These are phyloP conservation scores for Nakazawaea wickerhamii DNA, from an alignment of 805 yeast genomes.

Conservation along the genomic window DNA sequence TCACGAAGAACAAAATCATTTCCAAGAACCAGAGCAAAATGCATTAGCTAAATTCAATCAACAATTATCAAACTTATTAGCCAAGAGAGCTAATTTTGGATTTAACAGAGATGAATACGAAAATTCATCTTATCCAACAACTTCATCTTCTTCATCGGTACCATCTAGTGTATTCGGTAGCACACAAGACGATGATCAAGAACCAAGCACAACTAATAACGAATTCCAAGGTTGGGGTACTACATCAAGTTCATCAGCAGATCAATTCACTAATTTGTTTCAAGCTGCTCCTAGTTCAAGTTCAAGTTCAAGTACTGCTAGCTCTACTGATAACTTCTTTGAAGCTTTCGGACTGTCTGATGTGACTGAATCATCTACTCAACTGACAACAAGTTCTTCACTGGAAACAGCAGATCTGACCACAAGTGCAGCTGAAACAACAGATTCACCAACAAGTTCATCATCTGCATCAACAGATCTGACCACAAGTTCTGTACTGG, in stretches of 20 bases:
- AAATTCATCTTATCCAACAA: slow-evolving; percentile 5
- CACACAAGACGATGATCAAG: too few relatives aligned
- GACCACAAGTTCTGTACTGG: too few relatives aligned
- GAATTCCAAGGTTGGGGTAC: too few relatives aligned
- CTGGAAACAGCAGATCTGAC: neutral
- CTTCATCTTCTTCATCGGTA: slow-evolving; percentile 4
- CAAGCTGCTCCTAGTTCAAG: too few relatives aligned
- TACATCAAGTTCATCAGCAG: too few relatives aligned
- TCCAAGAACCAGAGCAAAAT: neutral
- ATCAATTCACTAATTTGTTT: too few relatives aligned
- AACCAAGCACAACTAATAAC: too few relatives aligned
- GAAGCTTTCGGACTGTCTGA: too few relatives aligned
- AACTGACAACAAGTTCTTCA: slow-evolving; percentile 4
- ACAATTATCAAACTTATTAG: slow-evolving; percentile 5
- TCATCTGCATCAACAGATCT: too few relatives aligned
- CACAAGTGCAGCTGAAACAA: neutral
- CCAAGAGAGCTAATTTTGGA: slow-evolving; percentile 3
- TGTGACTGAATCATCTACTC: too few relatives aligned
- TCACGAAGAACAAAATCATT: neutral
- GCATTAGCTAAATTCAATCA: slow-evolving; percentile 7
- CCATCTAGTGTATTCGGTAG: neutral
- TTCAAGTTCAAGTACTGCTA: too few relatives aligned
- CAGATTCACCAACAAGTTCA: slow-evolving; percentile 1
- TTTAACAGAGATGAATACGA: neutral
- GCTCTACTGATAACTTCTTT: too few relatives aligned